Base-by-base conservation (phyloP, 164 flowering plant species). In the Tinospora cordifolia region DNA sequence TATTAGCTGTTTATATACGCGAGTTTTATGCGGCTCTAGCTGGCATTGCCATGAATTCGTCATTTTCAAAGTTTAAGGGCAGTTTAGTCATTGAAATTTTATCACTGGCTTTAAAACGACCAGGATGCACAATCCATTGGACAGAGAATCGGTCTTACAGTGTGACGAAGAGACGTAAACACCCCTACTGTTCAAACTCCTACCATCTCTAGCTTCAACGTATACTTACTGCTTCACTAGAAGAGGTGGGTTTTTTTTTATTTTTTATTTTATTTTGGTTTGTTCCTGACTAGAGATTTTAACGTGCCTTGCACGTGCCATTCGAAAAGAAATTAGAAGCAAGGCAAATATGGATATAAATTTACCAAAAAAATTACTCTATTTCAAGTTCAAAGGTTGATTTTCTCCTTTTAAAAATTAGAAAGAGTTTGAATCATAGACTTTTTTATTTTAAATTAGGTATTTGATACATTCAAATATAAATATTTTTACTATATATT, bases 11-110 rank as follows among this genome's bases (percentile, higher is more conserved):
- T 54, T 54, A 54, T 17, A 21, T 21, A 63, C 15, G 46, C 13
- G 41, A 27, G 13, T 59, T 47, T 71, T 47, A 21, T 47, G 68
- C 21, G 27, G 63, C 34, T 21, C 68, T 71, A 71, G 73, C 73
- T 71, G 73, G 73, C 73, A 30, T 27, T 63, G 73, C 27, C 41
- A 30, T 40, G 38, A 69, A 59, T 69, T 69, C 49, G 65, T 69
- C 65, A 59, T 60, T 58, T 59, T 69, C 19, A 13, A 64, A 14
- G 67, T 17, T 2, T 0, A 62, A 27, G 34, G 65, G 36, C 10
- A 27, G 12, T 62, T 62, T 22, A 9, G 64, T 62, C 64, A 22
- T 5, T 15, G 8, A 2, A 51, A n/a, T 17, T 17, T 51, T 51
- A 6, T 51, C 21, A 51, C 22, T 22, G 58, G 58, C 58, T 51